These are phyloP conservation scores for Fusarium humuli DNA, from an alignment of 2,329 filamentous ascomycete species.

Conservation along the genomic window DNA sequence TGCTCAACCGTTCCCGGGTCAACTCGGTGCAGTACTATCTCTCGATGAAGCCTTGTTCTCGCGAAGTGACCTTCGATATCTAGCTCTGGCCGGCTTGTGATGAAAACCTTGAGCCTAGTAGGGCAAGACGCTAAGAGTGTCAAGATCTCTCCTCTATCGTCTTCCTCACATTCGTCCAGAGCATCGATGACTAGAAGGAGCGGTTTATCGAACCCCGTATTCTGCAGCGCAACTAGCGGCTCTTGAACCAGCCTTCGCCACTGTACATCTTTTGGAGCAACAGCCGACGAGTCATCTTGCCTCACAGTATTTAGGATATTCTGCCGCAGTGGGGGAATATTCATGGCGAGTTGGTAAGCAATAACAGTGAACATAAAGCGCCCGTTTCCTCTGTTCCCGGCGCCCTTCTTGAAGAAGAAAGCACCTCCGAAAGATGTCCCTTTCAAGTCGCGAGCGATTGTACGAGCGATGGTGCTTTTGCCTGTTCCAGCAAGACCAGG, in stretches of 20 bases:
- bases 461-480: slow-evolving; percentile 3
- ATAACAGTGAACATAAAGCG: slow-evolving; percentile 50
- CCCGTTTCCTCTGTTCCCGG: background rate
- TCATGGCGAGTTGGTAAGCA: slow-evolving; percentile 48
- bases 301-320: no score
- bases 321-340: slow-evolving; percentile 42
- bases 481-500: slow-evolving; percentile 5
- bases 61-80: background rate
- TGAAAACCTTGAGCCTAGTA: background rate
- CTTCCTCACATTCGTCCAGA: slow-evolving; percentile 41
- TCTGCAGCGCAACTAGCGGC: background rate
- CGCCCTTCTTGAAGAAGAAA: slow-evolving; percentile 9
- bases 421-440: background rate
- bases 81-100: background rate
- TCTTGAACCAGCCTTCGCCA: slow-evolving; percentile 8
- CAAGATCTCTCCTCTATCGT: background rate
- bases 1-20: background rate
- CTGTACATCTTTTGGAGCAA: background rate
- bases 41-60: background rate
- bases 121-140: rapidly evolving
- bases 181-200: slow-evolving; percentile 49
- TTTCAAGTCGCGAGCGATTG: background rate
- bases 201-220: rapidly evolving
- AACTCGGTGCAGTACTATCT: background rate
- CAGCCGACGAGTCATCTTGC: background rate